Conservation (phyloP, 2,329 filamentous ascomycete genomes). For the Fusarium sp. region DNA sequence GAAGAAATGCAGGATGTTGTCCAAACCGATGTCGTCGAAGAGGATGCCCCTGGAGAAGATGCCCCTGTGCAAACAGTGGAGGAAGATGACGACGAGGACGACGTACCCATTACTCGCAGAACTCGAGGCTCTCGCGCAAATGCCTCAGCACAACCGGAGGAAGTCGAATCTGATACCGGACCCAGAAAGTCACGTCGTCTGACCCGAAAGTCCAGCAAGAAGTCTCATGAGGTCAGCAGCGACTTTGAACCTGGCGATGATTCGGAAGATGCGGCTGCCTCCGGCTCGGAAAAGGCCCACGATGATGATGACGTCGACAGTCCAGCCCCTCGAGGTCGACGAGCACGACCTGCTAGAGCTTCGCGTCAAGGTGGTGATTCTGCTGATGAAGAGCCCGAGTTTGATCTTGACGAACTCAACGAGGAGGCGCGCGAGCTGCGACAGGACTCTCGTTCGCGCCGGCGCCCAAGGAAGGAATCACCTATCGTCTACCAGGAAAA, state of each 20-base stretch:
- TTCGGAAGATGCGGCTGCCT: constrained; percentile 66
- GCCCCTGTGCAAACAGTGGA: constrained; percentile 46
- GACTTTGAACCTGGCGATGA: constrained; percentile 72
- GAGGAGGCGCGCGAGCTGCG: constrained; percentile 74
- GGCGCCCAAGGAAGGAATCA: constrained; percentile 63
- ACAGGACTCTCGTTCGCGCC: constrained; percentile 64
- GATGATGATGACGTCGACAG: constrained; percentile 61
- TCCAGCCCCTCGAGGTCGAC: constrained; percentile 63
- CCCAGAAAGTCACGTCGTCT: constrained; percentile 57
- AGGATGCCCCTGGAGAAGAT: constrained; percentile 48
- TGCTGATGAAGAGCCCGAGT: constrained; percentile 67
- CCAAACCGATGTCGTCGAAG: constrained; percentile 8
- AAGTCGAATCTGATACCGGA: constrained; percentile 48
- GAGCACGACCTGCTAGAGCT: constrained; percentile 58
- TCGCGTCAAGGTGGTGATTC: constrained; percentile 65
- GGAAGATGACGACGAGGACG: constrained; percentile 62
- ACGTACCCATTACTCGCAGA: constrained; percentile 60
- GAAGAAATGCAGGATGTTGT: constrained; percentile 46
- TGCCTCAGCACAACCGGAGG: constrained; percentile 45
- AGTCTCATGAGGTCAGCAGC: constrained; percentile 67
- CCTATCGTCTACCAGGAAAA: constrained; percentile 70
- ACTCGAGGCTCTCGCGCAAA: constrained; percentile 55
- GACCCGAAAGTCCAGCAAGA: constrained; percentile 60
- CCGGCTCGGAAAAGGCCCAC: constrained; percentile 52
- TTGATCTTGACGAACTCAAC: constrained; percentile 73